These are phyloP conservation scores for Talaromyces rugulosus DNA, from an alignment of 2,329 filamentous ascomycete species.

Conservation along the genomic window DNA sequence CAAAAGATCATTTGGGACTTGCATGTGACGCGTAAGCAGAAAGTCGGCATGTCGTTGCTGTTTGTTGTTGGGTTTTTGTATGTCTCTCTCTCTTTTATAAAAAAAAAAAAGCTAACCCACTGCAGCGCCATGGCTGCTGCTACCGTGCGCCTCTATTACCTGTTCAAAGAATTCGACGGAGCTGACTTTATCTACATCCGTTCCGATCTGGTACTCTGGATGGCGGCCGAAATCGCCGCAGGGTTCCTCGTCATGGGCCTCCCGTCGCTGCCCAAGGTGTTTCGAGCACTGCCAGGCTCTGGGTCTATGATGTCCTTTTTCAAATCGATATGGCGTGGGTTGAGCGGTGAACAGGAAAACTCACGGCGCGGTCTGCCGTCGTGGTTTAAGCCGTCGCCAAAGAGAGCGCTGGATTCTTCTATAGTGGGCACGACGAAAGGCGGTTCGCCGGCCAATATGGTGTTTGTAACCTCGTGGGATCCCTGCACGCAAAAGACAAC, in stretches of 20 bases:
- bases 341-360: no score
- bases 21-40: neutral
- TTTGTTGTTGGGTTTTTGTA: slow-evolving; percentile 4
- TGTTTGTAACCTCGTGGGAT: neutral
- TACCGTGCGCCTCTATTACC: neutral
- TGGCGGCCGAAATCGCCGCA: neutral
- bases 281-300: neutral
- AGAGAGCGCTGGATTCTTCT: neutral
- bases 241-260: neutral
- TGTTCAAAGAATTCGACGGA: neutral
- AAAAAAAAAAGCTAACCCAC: neutral
- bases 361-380: neutral
- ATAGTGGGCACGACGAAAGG: neutral
- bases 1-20: slow-evolving; percentile 1
- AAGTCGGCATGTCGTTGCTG: neutral
- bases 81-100: neutral
- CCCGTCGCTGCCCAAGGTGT: neutral
- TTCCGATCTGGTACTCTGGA: neutral
- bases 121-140: neutral
- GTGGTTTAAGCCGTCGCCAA: neutral
- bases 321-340: neutral
- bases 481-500: neutral
- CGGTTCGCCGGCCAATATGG: neutral
- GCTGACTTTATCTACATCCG: neutral
- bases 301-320: neutral